Conservation (phyloP, 495 filamentous ascomycete species). For the Aspergillus indologenus region DNA sequence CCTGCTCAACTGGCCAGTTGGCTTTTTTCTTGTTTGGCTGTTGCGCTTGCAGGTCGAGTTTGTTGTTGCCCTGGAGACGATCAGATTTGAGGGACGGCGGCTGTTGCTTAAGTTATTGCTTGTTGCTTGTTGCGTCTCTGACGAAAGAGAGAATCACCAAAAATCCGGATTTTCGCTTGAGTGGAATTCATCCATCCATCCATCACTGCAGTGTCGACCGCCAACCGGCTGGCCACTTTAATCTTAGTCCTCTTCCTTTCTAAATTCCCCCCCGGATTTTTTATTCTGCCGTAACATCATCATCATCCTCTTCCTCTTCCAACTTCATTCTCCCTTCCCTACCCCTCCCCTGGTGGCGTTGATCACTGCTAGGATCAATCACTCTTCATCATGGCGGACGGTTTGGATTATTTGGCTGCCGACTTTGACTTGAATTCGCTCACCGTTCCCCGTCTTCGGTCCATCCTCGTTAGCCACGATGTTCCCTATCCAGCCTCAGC, state of each 20-base stretch:
- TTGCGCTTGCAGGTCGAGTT: neutral
- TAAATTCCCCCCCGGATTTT: neutral
- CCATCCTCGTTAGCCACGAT: slow-evolving; percentile 83
- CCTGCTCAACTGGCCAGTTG: neutral
- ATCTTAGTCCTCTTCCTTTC: neutral
- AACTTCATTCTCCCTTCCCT: slow-evolving; percentile 1
- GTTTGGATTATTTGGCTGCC: slow-evolving; percentile 74
- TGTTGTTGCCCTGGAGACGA: slow-evolving; percentile 6
- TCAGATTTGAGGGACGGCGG: neutral
- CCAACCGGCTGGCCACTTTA: neutral
- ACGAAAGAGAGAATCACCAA: neutral
- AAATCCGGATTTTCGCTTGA: neutral
- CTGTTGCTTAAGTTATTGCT: no score
- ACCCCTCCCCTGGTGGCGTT: neutral
- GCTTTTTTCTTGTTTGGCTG: neutral
- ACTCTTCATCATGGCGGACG: slow-evolving; percentile 62
- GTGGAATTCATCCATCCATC: no score
- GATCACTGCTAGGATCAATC: slow-evolving; percentile 2
- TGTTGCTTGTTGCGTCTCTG: slow-evolving; percentile 5
- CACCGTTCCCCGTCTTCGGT: slow-evolving; percentile 81
- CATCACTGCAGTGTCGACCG: neutral
- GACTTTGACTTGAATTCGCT: slow-evolving; percentile 80
- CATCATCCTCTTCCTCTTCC: no score
- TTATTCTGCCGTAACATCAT: slow-evolving; percentile 10
- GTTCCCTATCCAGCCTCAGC: slow-evolving; percentile 77